Conservation (phyloP, 352 stramenopile species). For the Pythium brassicae region DNA sequence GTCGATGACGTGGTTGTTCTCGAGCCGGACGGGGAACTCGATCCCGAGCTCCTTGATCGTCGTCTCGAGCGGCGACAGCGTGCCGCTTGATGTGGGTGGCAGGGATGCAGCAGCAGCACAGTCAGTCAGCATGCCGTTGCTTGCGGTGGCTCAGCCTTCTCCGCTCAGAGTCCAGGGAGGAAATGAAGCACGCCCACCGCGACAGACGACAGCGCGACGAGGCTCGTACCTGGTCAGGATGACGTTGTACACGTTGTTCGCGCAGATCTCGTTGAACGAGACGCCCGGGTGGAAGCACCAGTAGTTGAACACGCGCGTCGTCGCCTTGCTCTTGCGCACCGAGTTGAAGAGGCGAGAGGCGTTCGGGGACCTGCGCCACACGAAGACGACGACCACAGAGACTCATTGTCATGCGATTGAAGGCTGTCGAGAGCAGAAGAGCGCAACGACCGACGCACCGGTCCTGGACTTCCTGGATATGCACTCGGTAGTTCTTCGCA, state of each 20-base stretch:
- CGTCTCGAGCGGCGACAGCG: conserved; percentile 94
- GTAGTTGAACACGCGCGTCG: conserved; percentile 92
- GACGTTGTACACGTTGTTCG: conserved; percentile 88
- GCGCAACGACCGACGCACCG: conserved; percentile 24
- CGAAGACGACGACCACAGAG: conserved; percentile 24
- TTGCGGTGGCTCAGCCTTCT: too few relatives aligned
- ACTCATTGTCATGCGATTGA: too few relatives aligned
- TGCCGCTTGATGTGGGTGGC: conserved; percentile 77
- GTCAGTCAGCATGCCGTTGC: too few relatives aligned
- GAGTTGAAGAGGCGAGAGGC: conserved; percentile 43
- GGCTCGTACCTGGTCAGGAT: conserved; percentile 70
- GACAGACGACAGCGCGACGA: too few relatives aligned
- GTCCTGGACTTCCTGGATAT: conserved; percentile 87
- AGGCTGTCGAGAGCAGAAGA: background rate
- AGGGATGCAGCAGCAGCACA: background rate
- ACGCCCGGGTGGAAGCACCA: conserved; percentile 98
- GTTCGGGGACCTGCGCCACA: conserved; percentile 25
- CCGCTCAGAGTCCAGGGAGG: too few relatives aligned
- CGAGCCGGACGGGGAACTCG: conserved; percentile 93
- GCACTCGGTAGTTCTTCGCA: conserved; percentile 78
- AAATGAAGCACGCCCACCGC: too few relatives aligned
- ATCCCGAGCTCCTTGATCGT: conserved; percentile 96
- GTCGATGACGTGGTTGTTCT: conserved; percentile 98
- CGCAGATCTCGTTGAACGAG: conserved; percentile 93
- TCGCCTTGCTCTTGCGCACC: conserved; percentile 44